Percentiles rank a stretch among this genome's conserved stretches.
Evolutionary conservation across 83 land plant species (phyloP).

Genomic region (Diphasiastrum complanatum): DNA sequence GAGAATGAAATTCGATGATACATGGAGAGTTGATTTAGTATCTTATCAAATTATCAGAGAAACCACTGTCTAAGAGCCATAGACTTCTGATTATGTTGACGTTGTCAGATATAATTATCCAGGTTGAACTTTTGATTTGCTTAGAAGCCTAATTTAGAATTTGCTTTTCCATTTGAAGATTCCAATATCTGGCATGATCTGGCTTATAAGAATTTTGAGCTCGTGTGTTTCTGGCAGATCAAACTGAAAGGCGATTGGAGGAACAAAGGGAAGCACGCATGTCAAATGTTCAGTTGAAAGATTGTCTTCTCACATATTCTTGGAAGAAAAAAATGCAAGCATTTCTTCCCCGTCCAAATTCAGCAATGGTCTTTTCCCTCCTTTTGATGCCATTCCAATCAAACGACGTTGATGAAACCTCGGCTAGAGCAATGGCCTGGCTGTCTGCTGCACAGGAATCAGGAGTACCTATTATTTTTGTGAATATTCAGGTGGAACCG

Average conservation of each 20-base stretch:
- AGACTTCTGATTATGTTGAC: too few species aligned
- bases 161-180: not conserved
- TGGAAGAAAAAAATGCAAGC: slow-evolving; percentile 75
- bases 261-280: slow-evolving; percentile 10
- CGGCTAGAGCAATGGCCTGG: slow-evolving; percentile 81
- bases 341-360: slow-evolving; percentile 38
- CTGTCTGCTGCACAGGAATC: slow-evolving; percentile 62
- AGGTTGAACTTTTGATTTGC: too few species aligned
- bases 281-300: slow-evolving; percentile 34
- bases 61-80: too few species aligned
- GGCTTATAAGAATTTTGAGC: not conserved
- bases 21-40: not conserved
- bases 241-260: slow-evolving; percentile 11
- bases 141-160: not conserved
- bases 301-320: slow-evolving; percentile 59
- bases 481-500: slow-evolving; percentile 80
- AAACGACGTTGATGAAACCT: slow-evolving; percentile 68
- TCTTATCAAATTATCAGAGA: not conserved
- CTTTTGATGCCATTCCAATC: slow-evolving; percentile 64
- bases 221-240: slow-evolving; percentile 17
- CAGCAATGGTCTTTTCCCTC: slow-evolving; percentile 61
- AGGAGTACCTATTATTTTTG: slow-evolving; percentile 69
- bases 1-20: not conserved
- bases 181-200: not conserved
- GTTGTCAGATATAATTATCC: too few species aligned